Evolutionary conservation across 805 yeast species (phyloP).

Genomic region (Barnettozyma salicaria): DNA sequence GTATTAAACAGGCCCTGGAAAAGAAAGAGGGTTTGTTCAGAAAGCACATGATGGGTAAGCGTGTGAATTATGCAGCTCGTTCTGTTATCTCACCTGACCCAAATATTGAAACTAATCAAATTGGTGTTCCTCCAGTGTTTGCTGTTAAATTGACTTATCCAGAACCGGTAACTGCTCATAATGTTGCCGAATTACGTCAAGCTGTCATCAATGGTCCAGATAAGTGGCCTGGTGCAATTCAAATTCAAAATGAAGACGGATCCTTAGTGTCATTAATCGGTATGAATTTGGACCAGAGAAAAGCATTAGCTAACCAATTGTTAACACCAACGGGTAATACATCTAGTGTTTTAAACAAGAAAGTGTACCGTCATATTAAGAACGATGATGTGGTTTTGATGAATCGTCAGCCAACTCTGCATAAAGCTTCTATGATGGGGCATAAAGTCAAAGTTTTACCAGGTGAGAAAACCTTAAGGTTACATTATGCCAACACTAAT

Average conservation of each 20-base stretch:
- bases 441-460: constrained; percentile 96
- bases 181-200: constrained; percentile 82
- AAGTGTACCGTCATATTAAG: constrained; percentile 89
- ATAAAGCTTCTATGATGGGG: constrained; percentile 99
- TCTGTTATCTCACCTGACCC: constrained; percentile 99
- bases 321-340: constrained; percentile 69
- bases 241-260: constrained; percentile 95
- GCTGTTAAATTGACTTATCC: constrained; percentile 95
- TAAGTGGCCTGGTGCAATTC: constrained; percentile 98
- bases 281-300: constrained; percentile 90
- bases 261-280: constrained; percentile 72
- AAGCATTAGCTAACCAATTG: constrained; percentile 89
- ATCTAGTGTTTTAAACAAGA: constrained; percentile 70
- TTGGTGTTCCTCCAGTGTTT: constrained; percentile 98
- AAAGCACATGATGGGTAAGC: constrained; percentile 99
- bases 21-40: constrained; percentile 98
- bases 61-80: constrained; percentile 98
- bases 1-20: constrained; percentile 95
- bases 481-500: constrained; percentile 98
- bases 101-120: constrained; percentile 93
- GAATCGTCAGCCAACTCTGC: constrained; percentile 99
- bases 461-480: constrained; percentile 91
- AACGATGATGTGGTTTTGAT: constrained; percentile 93
- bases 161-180: constrained; percentile 93
- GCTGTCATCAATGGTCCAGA: constrained; percentile 98